Percentiles rank a stretch among this genome's conserved stretches.
phyloP scores from a whole-genome alignment of 495 filamentous ascomycete genomes.

The Stereocaulon alpinum region DNA sequence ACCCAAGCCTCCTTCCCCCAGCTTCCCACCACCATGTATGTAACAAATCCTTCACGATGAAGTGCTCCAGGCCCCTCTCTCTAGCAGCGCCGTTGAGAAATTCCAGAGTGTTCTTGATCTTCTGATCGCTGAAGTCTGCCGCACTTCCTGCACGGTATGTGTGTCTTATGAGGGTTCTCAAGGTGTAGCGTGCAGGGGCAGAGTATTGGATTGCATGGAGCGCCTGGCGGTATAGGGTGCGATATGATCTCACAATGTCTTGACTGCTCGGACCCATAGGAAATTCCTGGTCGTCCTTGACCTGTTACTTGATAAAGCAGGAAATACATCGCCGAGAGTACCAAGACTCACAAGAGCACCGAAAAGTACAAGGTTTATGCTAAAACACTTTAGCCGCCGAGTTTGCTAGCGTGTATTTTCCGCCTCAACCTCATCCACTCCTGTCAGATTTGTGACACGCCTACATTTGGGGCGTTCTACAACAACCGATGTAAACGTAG shows the following conservation, averaged over 20 bases:
- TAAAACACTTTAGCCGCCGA: neutral
- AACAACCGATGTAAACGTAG: neutral
- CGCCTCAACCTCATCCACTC: neutral
- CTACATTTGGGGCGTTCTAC: neutral
- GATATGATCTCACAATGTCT: constrained; percentile 60
- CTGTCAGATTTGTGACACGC: neutral
- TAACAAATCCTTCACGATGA: constrained; percentile 65
- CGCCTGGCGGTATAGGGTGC: constrained; percentile 59
- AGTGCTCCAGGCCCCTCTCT: constrained; percentile 64
- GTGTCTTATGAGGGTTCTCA: constrained; percentile 52
- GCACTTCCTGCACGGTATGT: constrained; percentile 54
- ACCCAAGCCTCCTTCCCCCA: constrained; percentile 28
- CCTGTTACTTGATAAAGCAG: neutral
- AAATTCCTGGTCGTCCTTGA: neutral
- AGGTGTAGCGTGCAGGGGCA: constrained; percentile 57
- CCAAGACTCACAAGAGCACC: too few species aligned
- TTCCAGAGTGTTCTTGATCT: constrained; percentile 60
- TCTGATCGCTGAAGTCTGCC: constrained; percentile 45
- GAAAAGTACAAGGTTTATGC: too few species aligned
- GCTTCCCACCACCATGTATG: constrained; percentile 49
- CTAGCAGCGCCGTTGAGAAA: constrained; percentile 65
- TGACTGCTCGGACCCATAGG: constrained; percentile 9
- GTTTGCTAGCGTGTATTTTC: neutral
- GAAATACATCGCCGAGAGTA: neutral
- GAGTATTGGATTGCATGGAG: constrained; percentile 75